These are phyloP conservation scores for Hordeum marinum DNA, from an alignment of 176 grass and related monocot species.

Conservation along the genomic window DNA sequence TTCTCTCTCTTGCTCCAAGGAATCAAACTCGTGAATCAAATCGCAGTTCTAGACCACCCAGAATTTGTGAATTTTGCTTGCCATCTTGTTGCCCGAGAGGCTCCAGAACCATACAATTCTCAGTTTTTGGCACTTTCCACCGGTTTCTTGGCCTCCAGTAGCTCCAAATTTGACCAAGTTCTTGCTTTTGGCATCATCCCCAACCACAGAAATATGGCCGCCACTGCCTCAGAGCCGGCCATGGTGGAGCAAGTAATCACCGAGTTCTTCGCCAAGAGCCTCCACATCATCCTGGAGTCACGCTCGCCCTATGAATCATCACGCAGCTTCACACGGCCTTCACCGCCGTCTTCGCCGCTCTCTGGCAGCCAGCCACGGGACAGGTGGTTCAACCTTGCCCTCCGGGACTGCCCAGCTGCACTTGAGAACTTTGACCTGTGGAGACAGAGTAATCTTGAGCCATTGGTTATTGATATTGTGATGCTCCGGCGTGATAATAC, in stretches of 20 bases:
- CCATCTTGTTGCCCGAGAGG: background rate
- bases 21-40: background rate
- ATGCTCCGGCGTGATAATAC: conserved; percentile 22
- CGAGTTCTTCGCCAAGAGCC: conserved; percentile 87
- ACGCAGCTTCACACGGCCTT: conserved; percentile 55
- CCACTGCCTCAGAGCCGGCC: conserved; percentile 50
- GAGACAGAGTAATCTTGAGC: conserved; percentile 90
- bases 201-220: conserved; percentile 18
- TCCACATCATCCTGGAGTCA: conserved; percentile 91
- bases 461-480: conserved; percentile 78
- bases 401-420: conserved; percentile 74
- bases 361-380: conserved; percentile 53
- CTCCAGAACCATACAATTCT: background rate
- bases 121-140: background rate
- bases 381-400: conserved; percentile 87
- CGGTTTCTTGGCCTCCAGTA: conserved; percentile 1
- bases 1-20: conserved; percentile 13
- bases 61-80: conserved; percentile 2
- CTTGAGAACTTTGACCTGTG: conserved; percentile 92
- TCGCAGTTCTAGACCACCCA: background rate
- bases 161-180: conserved; percentile 15
- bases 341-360: conserved; percentile 45
- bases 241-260: conserved; percentile 94
- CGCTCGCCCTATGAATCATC: conserved; percentile 83
- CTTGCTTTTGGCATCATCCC: background rate